Base-by-base conservation (phyloP, 495 filamentous ascomycete species). In the Sporormia fimetaria region DNA sequence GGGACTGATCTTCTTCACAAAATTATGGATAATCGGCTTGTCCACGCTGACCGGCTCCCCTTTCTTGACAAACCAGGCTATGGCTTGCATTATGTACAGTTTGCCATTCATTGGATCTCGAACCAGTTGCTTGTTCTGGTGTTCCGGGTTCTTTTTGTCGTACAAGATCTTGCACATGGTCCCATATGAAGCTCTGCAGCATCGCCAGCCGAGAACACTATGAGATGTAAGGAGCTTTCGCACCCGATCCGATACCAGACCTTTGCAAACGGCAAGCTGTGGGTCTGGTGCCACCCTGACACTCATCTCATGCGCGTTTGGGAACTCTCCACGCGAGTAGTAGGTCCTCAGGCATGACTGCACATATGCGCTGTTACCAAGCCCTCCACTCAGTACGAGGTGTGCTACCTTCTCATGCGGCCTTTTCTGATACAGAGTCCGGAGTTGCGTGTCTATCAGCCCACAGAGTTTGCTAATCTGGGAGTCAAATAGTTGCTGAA, bases 291-390 rank as follows among this genome's bases (percentile, higher is more conserved):
- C 58, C 20, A 59, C 51, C 6, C 51, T 43, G 24, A 63, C 50
- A 30, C 51, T 46, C 30, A 60, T 57, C 12, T 31, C 12, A n/a
- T 30, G 33, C 33, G 52, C 46, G 42, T 52, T 48, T 17, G 44
- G 44, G 6, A 29, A 10, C 8, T 12, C 12, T 9, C 52, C 42
- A 11, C 55, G 3, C 9, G 27, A 31, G 45, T 57, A 64, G 30
- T 49, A 53, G 10, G 25, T 28, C 9, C 31, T 14, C 7, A 66
- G 52, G 25, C 37, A 31, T 5, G 54, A 21, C 38, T 63, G 58
- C 6, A 81, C 66, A 44, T 81, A 80, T n/a, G 67, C 59, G 0
- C 74, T 79, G 50, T 75, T 78, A 9, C 76, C 75, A 3, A 80
- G 68, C 2, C 77, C 77, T 3, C 77, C 77, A 0, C 75, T 79